Evolutionary conservation across 2,329 filamentous ascomycete species (phyloP).

Genomic region (Pseudocercospora crystallina): DNA sequence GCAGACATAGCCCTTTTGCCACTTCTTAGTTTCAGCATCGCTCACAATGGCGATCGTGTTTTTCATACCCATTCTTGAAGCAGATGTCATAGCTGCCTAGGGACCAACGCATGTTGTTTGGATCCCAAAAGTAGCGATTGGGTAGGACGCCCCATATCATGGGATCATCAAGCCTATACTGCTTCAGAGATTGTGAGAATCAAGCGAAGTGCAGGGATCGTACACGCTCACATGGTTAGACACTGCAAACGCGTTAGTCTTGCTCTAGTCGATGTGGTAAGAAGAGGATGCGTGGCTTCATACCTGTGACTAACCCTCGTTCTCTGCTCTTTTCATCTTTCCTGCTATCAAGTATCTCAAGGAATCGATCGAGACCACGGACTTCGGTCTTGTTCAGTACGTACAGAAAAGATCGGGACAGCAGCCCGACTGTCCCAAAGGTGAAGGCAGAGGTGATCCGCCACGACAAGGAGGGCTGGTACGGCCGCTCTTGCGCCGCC

Average conservation of each 20-base stretch:
- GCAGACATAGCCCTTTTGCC: constrained; percentile 60
- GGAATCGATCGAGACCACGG: constrained; percentile 72
- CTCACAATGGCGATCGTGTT: constrained; percentile 12
- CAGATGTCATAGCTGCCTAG: constrained; percentile 94
- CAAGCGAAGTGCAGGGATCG: constrained; percentile 42
- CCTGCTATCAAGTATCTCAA: constrained; percentile 72
- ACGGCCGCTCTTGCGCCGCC: constrained; percentile 46
- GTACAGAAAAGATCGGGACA: constrained; percentile 74
- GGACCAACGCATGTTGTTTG: constrained; percentile 79
- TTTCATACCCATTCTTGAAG: constrained; percentile 73
- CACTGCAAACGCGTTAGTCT: constrained; percentile 52
- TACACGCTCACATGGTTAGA: constrained; percentile 90
- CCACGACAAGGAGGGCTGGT: constrained; percentile 65
- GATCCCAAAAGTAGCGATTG: constrained; percentile 67
- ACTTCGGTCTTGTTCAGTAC: constrained; percentile 73
- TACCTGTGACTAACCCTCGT: constrained; percentile 81
- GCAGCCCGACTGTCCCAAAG: constrained; percentile 69
- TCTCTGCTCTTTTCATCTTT: constrained; percentile 64
- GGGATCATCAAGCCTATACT: constrained; percentile 80
- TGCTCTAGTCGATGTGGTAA: background rate
- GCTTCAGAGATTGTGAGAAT: constrained; percentile 10
- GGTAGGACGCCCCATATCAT: constrained; percentile 90
- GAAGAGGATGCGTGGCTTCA: constrained; percentile 19
- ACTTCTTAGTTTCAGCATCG: constrained; percentile 3
- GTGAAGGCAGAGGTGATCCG: constrained; percentile 70